Conservation (phyloP, 495 filamentous ascomycete species). For the Penicillium macrosclerotiorum region DNA sequence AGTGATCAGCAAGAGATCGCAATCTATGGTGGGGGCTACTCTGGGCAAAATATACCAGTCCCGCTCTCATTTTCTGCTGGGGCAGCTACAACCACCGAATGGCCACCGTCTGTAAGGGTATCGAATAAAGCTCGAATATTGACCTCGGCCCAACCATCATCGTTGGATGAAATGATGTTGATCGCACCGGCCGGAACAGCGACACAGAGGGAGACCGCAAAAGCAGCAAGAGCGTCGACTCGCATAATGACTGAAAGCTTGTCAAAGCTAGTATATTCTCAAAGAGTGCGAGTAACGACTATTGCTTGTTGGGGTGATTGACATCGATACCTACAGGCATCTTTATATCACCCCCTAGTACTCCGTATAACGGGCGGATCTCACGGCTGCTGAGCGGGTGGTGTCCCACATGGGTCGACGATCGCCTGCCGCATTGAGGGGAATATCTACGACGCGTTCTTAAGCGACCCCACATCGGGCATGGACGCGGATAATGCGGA, state of each 20-base stretch:
- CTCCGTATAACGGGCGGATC: not conserved
- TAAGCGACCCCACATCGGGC: slow-evolving; percentile 1
- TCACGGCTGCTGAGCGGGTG: not conserved
- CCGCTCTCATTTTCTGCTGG: slow-evolving; percentile 67
- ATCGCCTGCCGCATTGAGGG: not conserved
- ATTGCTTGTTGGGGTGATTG: no score
- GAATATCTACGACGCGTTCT: slow-evolving; percentile 1
- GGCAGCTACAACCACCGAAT: slow-evolving; percentile 59
- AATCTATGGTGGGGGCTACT: not conserved
- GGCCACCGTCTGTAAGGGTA: slow-evolving; percentile 48
- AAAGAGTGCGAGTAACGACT: not conserved
- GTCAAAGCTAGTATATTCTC: not conserved
- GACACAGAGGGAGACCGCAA: slow-evolving; percentile 8
- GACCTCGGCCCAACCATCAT: slow-evolving; percentile 70
- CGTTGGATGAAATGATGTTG: slow-evolving; percentile 65
- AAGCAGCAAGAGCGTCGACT: slow-evolving; percentile 2
- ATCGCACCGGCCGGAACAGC: slow-evolving; percentile 27
- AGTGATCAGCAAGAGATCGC: not conserved
- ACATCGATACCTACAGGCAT: not conserved
- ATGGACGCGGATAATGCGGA: not conserved
- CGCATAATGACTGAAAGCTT: slow-evolving; percentile 7
- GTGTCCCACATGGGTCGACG: not conserved
- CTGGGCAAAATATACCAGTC: slow-evolving; percentile 41
- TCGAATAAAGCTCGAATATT: slow-evolving; percentile 59
- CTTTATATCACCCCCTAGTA: not conserved